Conservation (phyloP, 345 rosid genomes). For the Linum usitatissimum region DNA sequence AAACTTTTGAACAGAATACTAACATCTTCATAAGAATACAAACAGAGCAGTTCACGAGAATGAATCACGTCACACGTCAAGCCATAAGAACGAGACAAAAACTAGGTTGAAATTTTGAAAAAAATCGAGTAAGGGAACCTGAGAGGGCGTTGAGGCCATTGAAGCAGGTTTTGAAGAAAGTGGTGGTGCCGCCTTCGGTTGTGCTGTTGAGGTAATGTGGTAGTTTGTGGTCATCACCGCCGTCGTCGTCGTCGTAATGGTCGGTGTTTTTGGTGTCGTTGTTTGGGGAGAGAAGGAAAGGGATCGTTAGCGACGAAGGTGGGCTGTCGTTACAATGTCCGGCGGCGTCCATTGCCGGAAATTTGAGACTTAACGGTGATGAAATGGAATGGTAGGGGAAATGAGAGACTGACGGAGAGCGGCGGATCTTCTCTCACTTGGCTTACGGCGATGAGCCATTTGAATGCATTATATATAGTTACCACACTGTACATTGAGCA, state of each 20-base stretch:
- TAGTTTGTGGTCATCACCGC: neutral
- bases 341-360: neutral
- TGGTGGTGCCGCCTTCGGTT: neutral
- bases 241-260: neutral
- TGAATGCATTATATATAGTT: too few relatives aligned
- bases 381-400: neutral
- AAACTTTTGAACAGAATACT: neutral
- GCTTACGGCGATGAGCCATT: too few relatives aligned
- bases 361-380: neutral
- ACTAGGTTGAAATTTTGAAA: neutral
- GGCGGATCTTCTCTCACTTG: neutral
- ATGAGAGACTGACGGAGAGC: neutral
- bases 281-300: neutral
- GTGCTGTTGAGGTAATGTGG: neutral
- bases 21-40: neutral
- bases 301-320: neutral
- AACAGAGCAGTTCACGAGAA: neutral
- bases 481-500: too few relatives aligned
- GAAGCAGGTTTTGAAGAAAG: neutral
- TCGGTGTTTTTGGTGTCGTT: neutral
- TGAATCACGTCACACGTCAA: neutral
- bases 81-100: neutral
- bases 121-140: neutral
- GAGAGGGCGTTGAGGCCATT: neutral
- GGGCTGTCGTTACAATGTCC: neutral